Conservation (phyloP, 345 rosid species). For the Ricinus communis region DNA sequence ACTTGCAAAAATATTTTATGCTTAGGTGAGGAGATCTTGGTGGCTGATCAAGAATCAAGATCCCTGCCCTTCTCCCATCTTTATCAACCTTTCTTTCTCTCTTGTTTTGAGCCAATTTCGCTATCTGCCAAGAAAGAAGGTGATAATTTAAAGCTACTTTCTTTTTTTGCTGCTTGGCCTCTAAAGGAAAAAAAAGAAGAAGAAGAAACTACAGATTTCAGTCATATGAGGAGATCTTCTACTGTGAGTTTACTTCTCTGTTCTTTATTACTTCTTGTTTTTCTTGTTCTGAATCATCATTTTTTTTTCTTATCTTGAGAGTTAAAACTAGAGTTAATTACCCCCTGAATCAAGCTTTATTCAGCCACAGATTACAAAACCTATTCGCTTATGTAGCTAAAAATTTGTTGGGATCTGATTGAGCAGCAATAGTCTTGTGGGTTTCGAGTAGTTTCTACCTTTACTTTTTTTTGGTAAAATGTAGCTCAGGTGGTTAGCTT, state of each 20-base stretch:
- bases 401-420: constrained; percentile 28
- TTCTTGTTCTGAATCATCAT: neutral
- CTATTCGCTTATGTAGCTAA: neutral
- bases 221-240: constrained; percentile 85
- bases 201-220: constrained; percentile 38
- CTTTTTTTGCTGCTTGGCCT: constrained; percentile 22
- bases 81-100: constrained; percentile 24
- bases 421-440: neutral
- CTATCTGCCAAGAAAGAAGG: constrained; percentile 5
- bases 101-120: constrained; percentile 17
- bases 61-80: constrained; percentile 18
- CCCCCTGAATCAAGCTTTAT: constrained; percentile 13
- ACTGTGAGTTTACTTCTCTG: constrained; percentile 49
- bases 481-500: constrained; percentile 24
- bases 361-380: neutral
- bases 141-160: constrained; percentile 19
- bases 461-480: constrained; percentile 27
- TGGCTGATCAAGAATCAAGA: constrained; percentile 17
- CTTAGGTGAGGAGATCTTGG: constrained; percentile 38
- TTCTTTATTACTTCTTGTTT: neutral
- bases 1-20: constrained; percentile 21
- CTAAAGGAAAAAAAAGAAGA: constrained; percentile 28
- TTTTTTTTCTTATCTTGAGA: neutral
- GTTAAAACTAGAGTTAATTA: constrained; percentile 18
- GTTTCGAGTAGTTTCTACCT: neutral